Base-by-base conservation (phyloP, 1,284 basidiomycete genomes). In the Chalciporus sp. region DNA sequence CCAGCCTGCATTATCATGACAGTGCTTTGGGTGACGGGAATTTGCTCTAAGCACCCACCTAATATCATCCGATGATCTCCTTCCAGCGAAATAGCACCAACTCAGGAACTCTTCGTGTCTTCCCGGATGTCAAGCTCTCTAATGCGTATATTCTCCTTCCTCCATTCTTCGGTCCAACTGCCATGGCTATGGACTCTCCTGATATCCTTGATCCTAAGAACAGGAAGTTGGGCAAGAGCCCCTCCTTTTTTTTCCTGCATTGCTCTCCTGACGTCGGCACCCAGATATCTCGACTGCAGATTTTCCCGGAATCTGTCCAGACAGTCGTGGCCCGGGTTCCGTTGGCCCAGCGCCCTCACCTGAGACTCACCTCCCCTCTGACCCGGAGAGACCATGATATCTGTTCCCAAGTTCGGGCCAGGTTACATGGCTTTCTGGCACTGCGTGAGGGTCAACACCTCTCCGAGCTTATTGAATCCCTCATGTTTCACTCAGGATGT, bases 391-490 rank as follows among this genome's bases (percentile, higher is more conserved):
- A 87, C 85, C 1, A 93, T 94, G 88, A 82, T 84, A 3, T 85
- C 88, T 3, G 76, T 90, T 10, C 89, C 90, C 0, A 78, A 77
- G 54, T 90, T 93, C 8, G 74, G 77, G 35, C 91, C 92, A 0
- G 93, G 92, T 2, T 91, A 94, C 65, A 84, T 87, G 67, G 90
- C 91, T 1, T 92, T 92, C 74, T 94, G 92, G 92, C 92, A 94
- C 67, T 89, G 86, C 62, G 82, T 78, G 51, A 47, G 74, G 3
- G 9, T 17, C n/a, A 37, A 16, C n/a, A 7, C 9, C 17, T n/a
- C 17, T 17, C 8, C 14, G 3, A 7, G 17, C 17, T n/a, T 37
- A 9, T 2, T 7, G 17, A 17, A 37, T 17, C 8, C 8, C 6
- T n/a, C 17, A 8, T 17, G 7, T 8, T 6, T 20, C 4, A 16